Conservation (phyloP, 164 flowering plant genomes). For the Aristolochia fimbriata region DNA sequence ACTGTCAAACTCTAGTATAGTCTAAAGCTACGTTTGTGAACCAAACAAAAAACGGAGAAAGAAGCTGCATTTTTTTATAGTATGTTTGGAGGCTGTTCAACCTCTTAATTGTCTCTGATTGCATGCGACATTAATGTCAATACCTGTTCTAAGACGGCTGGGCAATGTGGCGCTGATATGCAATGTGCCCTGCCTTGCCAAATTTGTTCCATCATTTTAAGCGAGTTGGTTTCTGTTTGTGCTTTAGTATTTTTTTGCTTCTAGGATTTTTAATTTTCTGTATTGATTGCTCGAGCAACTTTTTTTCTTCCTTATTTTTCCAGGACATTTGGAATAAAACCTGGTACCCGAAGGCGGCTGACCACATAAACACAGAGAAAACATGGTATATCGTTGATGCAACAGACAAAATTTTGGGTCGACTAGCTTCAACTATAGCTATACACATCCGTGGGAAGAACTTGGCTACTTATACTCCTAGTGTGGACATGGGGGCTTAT, state of each 20-base stretch:
- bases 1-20: too few species aligned
- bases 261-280: too few species aligned
- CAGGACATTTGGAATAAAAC: conserved; percentile 97
- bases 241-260: neutral
- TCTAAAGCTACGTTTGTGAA: too few species aligned
- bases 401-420: conserved; percentile 85
- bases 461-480: conserved; percentile 82
- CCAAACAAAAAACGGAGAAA: too few species aligned
- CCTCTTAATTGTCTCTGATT: too few species aligned
- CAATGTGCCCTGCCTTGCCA: too few species aligned
- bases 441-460: conserved; percentile 84
- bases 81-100: too few species aligned
- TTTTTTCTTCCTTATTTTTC: conserved; percentile 3
- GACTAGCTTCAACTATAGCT: conserved; percentile 88
- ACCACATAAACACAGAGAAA: conserved; percentile 69
- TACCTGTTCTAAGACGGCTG: too few species aligned
- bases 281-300: neutral
- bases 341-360: conserved; percentile 93
- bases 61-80: too few species aligned
- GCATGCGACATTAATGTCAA: too few species aligned
- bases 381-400: conserved; percentile 96
- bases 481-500: conserved; percentile 97
- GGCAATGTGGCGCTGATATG: too few species aligned
- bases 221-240: neutral
- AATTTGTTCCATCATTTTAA: too few species aligned